A percentile compares a stretch with the other conserved stretches of the same genome.
phyloP scores from a whole-genome alignment of 2,329 filamentous ascomycete genomes.

The Boeremia lycopersici region DNA sequence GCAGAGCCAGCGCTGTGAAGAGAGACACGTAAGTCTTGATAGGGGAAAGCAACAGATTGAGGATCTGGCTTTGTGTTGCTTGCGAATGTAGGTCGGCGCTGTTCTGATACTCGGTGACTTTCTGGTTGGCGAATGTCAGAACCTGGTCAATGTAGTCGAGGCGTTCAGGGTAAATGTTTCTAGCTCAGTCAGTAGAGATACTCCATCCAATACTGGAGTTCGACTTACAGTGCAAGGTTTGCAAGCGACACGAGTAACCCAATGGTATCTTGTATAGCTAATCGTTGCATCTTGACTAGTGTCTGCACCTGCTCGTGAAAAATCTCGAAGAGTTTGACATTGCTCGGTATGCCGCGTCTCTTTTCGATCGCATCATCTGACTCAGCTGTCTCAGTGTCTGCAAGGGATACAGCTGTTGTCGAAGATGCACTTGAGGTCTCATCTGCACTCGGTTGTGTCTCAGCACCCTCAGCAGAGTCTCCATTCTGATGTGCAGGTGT shows the following conservation, averaged over 20 bases:
- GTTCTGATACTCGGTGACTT: constrained; percentile 87
- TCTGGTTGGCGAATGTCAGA: constrained; percentile 82
- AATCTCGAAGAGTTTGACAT: constrained; percentile 92
- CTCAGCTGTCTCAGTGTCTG: constrained; percentile 48
- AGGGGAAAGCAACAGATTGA: constrained; percentile 88
- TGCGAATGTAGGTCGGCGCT: constrained; percentile 93
- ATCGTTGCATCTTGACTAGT: constrained; percentile 85
- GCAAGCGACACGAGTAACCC: constrained; percentile 91
- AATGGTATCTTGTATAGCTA: constrained; percentile 94
- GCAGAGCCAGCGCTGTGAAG: constrained; percentile 93
- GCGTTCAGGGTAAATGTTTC: constrained; percentile 89
- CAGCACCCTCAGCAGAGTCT: constrained; percentile 37
- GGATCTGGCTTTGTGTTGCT: constrained; percentile 83
- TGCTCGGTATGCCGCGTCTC: constrained; percentile 67
- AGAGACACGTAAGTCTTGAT: constrained; percentile 89
- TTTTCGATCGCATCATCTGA: constrained; percentile 53
- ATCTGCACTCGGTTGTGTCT: constrained; percentile 32
- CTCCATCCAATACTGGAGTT: not conserved
- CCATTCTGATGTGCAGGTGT: constrained; percentile 43
- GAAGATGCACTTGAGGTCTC: constrained; percentile 38
- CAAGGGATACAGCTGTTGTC: constrained; percentile 34
- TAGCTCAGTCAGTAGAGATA: constrained; percentile 39
- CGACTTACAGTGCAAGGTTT: constrained; percentile 78
- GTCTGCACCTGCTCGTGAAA: constrained; percentile 97
- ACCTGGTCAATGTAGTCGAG: constrained; percentile 97